Conservation (phyloP, 106 monocot species). For the Dactylorhiza incarnata region DNA sequence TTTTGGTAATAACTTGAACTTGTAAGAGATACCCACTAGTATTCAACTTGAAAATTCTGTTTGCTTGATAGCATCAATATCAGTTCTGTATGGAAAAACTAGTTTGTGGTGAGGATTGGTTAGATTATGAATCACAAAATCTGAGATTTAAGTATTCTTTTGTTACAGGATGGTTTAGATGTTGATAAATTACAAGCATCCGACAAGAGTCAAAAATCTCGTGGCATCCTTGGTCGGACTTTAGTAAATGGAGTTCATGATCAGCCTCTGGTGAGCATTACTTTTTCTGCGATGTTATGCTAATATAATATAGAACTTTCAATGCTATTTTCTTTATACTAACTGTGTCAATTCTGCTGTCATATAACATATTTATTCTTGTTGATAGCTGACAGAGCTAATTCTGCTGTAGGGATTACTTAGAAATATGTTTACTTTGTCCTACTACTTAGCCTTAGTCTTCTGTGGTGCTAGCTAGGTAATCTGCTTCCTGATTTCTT, state of each 20-base stretch:
- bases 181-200: conserved; percentile 63
- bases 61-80: neutral
- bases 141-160: neutral
- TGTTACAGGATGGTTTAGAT: conserved; percentile 53
- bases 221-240: conserved; percentile 66
- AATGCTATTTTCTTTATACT: neutral
- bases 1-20: neutral
- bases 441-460: neutral
- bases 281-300: neutral
- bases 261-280: conserved; percentile 29
- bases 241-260: conserved; percentile 75
- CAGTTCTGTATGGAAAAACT: neutral
- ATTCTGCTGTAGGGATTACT: neutral
- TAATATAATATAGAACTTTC: neutral
- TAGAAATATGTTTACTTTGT: neutral
- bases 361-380: neutral
- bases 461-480: neutral
- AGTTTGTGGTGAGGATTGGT: neutral
- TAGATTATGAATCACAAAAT: neutral
- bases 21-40: neutral
- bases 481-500: neutral
- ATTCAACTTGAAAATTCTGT: neutral
- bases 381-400: neutral
- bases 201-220: conserved; percentile 66
- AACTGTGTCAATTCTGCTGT: neutral